phyloP scores from a whole-genome alignment of 441 rosid genomes.

The Macaranga tanarius region DNA sequence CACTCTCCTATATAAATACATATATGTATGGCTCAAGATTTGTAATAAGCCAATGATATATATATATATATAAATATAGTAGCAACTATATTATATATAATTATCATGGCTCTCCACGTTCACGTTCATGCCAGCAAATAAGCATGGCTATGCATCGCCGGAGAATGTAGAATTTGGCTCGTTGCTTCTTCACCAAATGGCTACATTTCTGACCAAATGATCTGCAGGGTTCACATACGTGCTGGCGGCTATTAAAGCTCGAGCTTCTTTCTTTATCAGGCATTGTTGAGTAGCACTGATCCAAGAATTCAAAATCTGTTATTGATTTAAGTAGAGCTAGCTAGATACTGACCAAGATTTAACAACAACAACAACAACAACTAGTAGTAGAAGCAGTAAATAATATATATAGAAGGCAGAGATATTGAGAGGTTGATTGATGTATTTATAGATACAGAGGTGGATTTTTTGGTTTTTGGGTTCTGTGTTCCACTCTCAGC shows the following conservation, averaged over 20 bases:
- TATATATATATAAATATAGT: too few species aligned
- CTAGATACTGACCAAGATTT: too few species aligned
- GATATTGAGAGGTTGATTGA: constrained; percentile 19
- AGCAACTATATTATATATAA: too few species aligned
- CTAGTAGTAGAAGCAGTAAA: constrained; percentile 8
- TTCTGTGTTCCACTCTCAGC: background rate
- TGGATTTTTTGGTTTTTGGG: background rate
- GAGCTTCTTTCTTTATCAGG: constrained; percentile 30
- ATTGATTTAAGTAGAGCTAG: too few species aligned
- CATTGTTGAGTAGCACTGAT: constrained; percentile 12
- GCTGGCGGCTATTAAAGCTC: constrained; percentile 19
- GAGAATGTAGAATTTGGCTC: constrained; percentile 81
- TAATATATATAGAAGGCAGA: background rate
- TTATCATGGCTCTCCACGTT: constrained; percentile 45
- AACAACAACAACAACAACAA: too few species aligned
- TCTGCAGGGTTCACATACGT: constrained; percentile 59
- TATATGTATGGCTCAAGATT: too few species aligned
- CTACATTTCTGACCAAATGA: constrained; percentile 83
- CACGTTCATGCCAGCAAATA: constrained; percentile 72
- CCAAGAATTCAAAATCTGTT: too few species aligned
- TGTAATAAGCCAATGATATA: too few species aligned
- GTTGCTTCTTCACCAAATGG: constrained; percentile 77
- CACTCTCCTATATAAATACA: constrained; percentile 26
- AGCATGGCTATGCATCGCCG: constrained; percentile 90
- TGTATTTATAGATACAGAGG: background rate